Base-by-base conservation (phyloP, 2,329 filamentous ascomycete genomes). In the Paecilomyces sp. region DNA sequence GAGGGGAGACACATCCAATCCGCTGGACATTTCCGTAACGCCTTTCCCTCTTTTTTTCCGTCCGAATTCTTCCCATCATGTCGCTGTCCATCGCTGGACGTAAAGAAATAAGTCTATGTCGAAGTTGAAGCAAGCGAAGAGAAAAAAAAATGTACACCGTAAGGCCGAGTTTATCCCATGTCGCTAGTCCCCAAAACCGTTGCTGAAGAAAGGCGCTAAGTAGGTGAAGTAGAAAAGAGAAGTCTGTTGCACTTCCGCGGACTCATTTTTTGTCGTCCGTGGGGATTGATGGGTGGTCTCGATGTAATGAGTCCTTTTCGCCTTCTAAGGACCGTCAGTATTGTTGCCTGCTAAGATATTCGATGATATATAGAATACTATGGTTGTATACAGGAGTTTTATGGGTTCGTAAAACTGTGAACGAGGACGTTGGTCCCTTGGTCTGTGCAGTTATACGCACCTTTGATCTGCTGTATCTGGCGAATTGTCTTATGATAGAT, bases 401-500 rank as follows among this genome's bases (percentile, higher is more conserved):
- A 28, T 28, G 25, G 25, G 25, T 6, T 3, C 25, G 25, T 28
- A 28, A 28, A 28, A 28, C 25, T 28, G 25, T 28, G 25, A 28
- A 28, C 6, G 25, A 28, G 25, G 25, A 28, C 6, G 25, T 4
- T 28, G 25, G 25, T 57, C 12, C 6, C 3, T 4, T 28, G 25
- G 25, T 57, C 12, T 34, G 28, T 33, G 4, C 31, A 55, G 31
- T n/a, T 18, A 18, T 41, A 51, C 54, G 13, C 15, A 59, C 58
- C 58, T 54, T 59, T 56, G 47, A 59, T 52, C 58, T 50, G 52
- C 18, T 59, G 36, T 3, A 59, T 54, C 18, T 59, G 58, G 15
- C 56, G 55, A 3, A 59, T 24, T 9, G 58, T 59, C n/a, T 54
- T 54, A 22, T 59, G 58, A 30, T 59, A 54, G 54, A 59, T 56